Evolutionary conservation across 2,329 filamentous ascomycete species (phyloP), one percentile per base, ranked within the genome.

Genomic region (Ciborinia camelliae): DNA sequence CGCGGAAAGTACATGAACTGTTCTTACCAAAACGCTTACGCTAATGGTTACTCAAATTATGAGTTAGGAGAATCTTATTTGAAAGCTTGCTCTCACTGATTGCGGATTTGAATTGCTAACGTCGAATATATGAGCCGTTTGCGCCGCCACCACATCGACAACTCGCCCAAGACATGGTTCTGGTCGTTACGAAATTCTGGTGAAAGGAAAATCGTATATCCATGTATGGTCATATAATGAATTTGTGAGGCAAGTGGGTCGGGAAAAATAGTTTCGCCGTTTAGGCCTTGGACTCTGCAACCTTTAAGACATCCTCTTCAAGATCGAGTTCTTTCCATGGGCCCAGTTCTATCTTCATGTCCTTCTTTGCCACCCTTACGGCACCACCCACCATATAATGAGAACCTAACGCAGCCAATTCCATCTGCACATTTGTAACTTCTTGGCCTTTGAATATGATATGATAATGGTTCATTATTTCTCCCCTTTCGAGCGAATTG

Each of bases 341-440:
- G 14, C 61, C 65, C 37, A 70, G 32, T 47, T 48, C 41, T n/a
- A 65, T 53, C 30, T 67, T 51, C 5, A 66, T 62, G 2, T 32
- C 47, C 4, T 41, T 67, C 52, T 66, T 55, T 0, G 52, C 61
- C 6, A 65, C 47, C 12, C 69, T 67, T 3, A 74, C 62, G 12
- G 71, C 69, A 35, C 66, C 70, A 41, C 66, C 72, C 57, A 75
- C 68, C 74, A 76, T 75, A 35, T 71, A 76, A 51, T 70, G 65
- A 14, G 26, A 41, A 4, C 73, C 74, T 3, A 75, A 55, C 10
- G 73, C 72, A 4, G 55, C 55, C 28, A 76, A 50, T 35, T 73
- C 71, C 67, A 74, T 73, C 26, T 64, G 69, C 4, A 75, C 73
- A 65, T 74, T 66, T 8, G 53, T 67, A 6, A 76, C 68, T 18